Conservation (phyloP, 495 filamentous ascomycete species). For the Penicillium robsamsonii region DNA sequence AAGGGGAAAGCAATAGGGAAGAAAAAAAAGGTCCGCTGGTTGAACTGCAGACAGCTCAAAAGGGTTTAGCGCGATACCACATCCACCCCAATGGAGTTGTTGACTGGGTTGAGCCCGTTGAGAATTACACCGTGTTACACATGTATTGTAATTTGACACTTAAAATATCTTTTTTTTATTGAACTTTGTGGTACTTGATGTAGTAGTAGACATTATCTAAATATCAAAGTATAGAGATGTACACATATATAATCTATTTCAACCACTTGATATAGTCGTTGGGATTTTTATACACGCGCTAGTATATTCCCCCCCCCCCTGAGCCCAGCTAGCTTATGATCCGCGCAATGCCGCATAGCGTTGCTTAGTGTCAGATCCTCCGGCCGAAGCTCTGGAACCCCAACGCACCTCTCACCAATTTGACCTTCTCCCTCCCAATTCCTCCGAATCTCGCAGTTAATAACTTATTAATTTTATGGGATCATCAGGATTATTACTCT, state of each 20-base stretch:
- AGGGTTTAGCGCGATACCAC: constrained; percentile 20
- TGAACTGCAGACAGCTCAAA: constrained; percentile 24
- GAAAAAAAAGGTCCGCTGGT: constrained; percentile 31
- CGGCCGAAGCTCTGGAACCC: constrained; percentile 16
- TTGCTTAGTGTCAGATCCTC: constrained; percentile 12
- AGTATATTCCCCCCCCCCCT: neutral
- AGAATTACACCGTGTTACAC: neutral
- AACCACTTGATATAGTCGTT: neutral
- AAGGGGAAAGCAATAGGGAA: constrained; percentile 20
- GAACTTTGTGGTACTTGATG: neutral
- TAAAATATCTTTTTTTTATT: neutral
- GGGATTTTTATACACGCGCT: neutral
- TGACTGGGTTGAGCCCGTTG: constrained; percentile 15
- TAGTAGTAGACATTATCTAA: neutral
- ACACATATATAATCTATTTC: neutral
- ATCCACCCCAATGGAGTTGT: constrained; percentile 23
- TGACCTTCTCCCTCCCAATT: constrained; percentile 21
- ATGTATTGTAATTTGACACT: neutral
- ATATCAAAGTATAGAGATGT: neutral
- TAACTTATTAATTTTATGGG: neutral
- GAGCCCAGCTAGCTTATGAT: constrained; percentile 5
- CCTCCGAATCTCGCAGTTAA: constrained; percentile 10
- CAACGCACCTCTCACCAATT: constrained; percentile 21
- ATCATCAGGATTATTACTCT: neutral
- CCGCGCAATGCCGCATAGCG: constrained; percentile 4